Base-by-base conservation (phyloP, 306 rosid species). In the Quercus alba region DNA sequence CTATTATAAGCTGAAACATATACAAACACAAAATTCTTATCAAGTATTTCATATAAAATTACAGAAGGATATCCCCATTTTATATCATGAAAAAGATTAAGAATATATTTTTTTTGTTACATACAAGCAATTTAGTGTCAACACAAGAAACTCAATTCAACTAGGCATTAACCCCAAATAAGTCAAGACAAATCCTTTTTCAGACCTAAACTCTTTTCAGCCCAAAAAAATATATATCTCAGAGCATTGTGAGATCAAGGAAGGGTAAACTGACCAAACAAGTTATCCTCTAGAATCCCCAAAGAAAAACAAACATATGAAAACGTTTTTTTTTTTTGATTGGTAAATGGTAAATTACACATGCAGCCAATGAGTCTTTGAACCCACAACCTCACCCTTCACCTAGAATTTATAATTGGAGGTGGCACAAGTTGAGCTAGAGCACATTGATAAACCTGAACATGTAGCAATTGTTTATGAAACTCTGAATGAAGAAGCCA, bases 1-100 rank as follows among this genome's bases (percentile, higher is more conserved):
- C 98, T 78, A 94, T 82, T 83, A 94, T 84, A 72, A 94, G 90
- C 98, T 94, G 87, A 74, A 86, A 75, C 73, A 74, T 73, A 76
- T 51, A 67, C 70, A 74, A 78, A 82, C 25, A 79, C 80, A 56
- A 72, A 73, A 41, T 33, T 68, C 30, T 78, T 61, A 52, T 63
- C 68, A 83, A 67, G 73, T 41, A 77, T 68, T 77, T 74, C 61
- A 77, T 58, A 83, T 58, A 68, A 28, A 78, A 72, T 17, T 26
- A 61, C 44, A 64, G 6, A 35, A 30, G 21, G 8, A 28, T 6
- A 3, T 46, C 52, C 15, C 52, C 52, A 46, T 17, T 62, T 21
- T 61, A 63, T 70, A 49, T 76, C 79, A 52, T 5, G 51, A 28
- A 75, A 75, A 70, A 58, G 25, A 58, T 3, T 18, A 64, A 30